Percentiles rank a stretch among this genome's conserved stretches.
Evolutionary conservation across 1,139 yeast genomes (phyloP).

Genomic region (Scheffersomyces cryptocercus): DNA sequence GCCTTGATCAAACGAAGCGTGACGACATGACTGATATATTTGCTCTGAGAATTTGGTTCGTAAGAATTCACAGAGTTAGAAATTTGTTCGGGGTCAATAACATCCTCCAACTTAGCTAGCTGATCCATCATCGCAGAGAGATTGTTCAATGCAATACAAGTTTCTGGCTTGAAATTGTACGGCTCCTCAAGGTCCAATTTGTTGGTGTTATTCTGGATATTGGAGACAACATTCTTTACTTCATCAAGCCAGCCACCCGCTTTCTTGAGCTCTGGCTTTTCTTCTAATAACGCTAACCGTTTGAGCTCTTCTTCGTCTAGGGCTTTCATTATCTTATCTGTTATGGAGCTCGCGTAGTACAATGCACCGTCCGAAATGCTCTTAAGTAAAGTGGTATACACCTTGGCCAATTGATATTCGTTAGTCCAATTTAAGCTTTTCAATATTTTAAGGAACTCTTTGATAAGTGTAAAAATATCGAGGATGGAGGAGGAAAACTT

Average conservation of each 20-base stretch:
- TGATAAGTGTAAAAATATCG: conserved; percentile 66
- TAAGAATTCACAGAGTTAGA: conserved; percentile 44
- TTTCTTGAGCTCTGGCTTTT: conserved; percentile 21
- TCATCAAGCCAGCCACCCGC: conserved; percentile 42
- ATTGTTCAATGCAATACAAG: conserved; percentile 79
- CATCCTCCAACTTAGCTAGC: conserved; percentile 60
- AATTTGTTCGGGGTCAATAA: conserved; percentile 61
- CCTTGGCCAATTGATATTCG: conserved; percentile 58
- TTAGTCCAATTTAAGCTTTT: conserved; percentile 63
- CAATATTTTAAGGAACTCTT: conserved; percentile 56
- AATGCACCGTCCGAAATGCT: conserved; percentile 63
- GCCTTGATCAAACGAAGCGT: conserved; percentile 69
- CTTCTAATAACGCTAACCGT: conserved; percentile 29
- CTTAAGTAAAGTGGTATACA: conserved; percentile 59
- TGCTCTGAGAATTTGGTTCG: conserved; percentile 31
- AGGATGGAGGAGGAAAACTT: conserved; percentile 56
- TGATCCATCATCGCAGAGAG: conserved; percentile 61
- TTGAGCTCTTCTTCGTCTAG: conserved; percentile 40
- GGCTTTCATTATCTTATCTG: conserved; percentile 52
- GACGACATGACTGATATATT: conserved; percentile 56
- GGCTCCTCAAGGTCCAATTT: conserved; percentile 51
- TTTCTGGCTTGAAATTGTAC: conserved; percentile 59
- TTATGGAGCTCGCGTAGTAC: conserved; percentile 49
- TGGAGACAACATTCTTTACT: conserved; percentile 50
- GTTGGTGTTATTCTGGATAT: conserved; percentile 38